Evolutionary conservation across 208 protist species (phyloP), one percentile per base, ranked within the genome.

Genomic region (Trypanosoma lewisi): DNA sequence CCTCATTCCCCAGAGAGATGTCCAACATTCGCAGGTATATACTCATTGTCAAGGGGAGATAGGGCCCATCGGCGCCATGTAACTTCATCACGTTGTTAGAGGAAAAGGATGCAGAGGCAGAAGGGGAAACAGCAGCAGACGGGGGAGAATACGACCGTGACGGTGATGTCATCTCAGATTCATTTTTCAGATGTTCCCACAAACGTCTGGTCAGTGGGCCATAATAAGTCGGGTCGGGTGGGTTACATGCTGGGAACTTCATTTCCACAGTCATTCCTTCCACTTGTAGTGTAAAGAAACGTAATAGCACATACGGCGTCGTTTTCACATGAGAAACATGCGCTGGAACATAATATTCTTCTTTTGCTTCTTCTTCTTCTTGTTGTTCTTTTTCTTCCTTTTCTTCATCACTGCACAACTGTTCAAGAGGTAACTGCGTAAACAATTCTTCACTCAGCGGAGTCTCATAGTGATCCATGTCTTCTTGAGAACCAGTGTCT

Each of bases 31-130:
- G 47, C 28, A 73, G 50, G 21, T 66, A 61, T 17, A 66, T 11
- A 67, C 58, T 67, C 34, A 73, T 57, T 14, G 67, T 63, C 28
- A 73, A 19, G 21, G 67, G 67, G 31, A 73, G 51, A 56, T 73
- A 67, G 7, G 67, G 54, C 12, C 44, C 67, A 47, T 65, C 57
- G 9, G 51, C 58, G 28, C 50, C 48, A 27, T 12, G 42, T 31
- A 60, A 52, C 1, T 8, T 42, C 21, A 14, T 11, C 9, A 16
- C 17, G 6, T 27, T 30, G 3, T 1, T 31, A 25, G 17, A 28
- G n/a, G 45, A 41, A 23, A 8, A 7, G 12, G 39, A 12, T 6
- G 61, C 19, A 6, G 41, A n/a, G n/a, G n/a, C n/a, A n/a, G n/a
- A n/a, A n/a, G n/a, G n/a, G n/a, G n/a, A n/a, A n/a, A n/a, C n/a